Conservation (phyloP, 176 grass and related monocot species). For the Alopecurus myosuroides region DNA sequence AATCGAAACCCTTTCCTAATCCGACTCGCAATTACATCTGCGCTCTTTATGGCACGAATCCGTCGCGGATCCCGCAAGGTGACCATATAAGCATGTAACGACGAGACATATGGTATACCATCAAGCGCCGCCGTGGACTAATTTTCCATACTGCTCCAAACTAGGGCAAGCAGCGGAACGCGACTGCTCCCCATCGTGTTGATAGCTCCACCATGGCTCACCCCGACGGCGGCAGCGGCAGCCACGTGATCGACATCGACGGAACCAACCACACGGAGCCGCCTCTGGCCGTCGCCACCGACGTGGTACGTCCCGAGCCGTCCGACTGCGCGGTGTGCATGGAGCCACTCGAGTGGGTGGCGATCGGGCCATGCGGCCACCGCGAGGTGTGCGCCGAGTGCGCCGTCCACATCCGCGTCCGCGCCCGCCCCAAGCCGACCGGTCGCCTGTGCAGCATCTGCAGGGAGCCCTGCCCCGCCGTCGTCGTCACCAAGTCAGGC, state of each 20-base stretch:
- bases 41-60: no score
- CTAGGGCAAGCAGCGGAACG: no score
- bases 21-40: no score
- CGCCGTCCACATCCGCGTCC: background rate
- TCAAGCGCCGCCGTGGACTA: no score
- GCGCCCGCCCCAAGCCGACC: background rate
- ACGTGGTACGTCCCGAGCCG: background rate
- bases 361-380: background rate
- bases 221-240: background rate
- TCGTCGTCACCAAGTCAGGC: background rate
- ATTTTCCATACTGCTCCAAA: no score
- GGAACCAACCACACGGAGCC: background rate
- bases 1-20: no score
- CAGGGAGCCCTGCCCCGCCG: background rate
- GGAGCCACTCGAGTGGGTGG: constrained; percentile 2
- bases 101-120: no score
- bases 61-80: no score
- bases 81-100: no score
- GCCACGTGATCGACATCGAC: background rate
- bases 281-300: background rate
- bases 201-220: background rate
- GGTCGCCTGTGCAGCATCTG: background rate
- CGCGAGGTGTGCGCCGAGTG: background rate
- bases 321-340: background rate
- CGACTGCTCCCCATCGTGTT: background rate